Conservation (phyloP, 2,329 filamentous ascomycete species). For the Clarireedia paspali region DNA sequence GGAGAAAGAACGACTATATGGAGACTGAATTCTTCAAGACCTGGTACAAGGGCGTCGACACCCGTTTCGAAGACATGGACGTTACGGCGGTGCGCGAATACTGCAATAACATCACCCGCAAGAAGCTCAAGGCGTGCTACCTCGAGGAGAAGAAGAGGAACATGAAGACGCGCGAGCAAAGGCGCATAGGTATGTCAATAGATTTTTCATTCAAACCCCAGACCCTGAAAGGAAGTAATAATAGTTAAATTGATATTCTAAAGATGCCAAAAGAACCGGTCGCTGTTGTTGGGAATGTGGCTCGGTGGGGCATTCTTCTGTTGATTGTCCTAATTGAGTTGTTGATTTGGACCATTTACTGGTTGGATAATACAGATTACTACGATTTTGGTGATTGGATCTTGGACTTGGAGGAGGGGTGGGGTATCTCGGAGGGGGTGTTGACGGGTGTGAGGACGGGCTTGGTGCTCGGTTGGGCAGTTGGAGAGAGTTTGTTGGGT, state of each 20-base stretch:
- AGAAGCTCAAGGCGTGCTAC: constrained; percentile 8
- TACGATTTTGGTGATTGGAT: background rate
- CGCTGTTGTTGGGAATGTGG: background rate
- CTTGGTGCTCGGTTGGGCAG: constrained; percentile 3
- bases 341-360: constrained; percentile 3
- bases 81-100: constrained; percentile 3
- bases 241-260: constrained; percentile 3
- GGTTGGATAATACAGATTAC: constrained; percentile 1
- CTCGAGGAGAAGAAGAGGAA: constrained; percentile 6
- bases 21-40: constrained; percentile 5
- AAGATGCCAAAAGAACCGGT: constrained; percentile 5
- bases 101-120: constrained; percentile 4
- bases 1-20: constrained; percentile 5
- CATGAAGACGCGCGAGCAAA: constrained; percentile 1
- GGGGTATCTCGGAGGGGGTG: background rate
- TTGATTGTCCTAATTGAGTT: constrained; percentile 7
- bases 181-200: background rate
- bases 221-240: background rate
- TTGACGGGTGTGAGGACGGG: background rate
- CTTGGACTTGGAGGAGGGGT: background rate
- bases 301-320: background rate
- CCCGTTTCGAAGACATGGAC: constrained; percentile 8
- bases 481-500: background rate
- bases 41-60: constrained; percentile 7
- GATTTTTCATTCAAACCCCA: background rate